These are phyloP conservation scores for Cyclotella distinguenda DNA, from an alignment of 108 stramenopile species.

Conservation along the genomic window DNA sequence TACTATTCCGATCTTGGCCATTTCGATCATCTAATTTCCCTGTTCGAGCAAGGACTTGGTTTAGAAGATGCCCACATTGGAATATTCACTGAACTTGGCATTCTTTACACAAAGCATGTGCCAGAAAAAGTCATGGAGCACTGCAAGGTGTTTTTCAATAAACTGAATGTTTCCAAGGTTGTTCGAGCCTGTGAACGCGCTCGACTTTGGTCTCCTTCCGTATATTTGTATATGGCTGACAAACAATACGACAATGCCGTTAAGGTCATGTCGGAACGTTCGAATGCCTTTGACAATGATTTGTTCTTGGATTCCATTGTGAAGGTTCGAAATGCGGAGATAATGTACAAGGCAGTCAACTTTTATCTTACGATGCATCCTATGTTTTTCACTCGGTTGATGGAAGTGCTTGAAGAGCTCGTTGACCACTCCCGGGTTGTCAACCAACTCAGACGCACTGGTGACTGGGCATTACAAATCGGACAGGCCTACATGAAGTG, in stretches of 20 bases:
- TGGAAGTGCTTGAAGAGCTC: slow-evolving; percentile 91
- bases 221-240: slow-evolving; percentile 97
- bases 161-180: slow-evolving; percentile 97
- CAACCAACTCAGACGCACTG: slow-evolving; percentile 93
- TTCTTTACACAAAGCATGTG: slow-evolving; percentile 98
- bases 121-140: slow-evolving; percentile 99
- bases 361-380: slow-evolving; percentile 95
- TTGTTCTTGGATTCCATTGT: slow-evolving; percentile 94
- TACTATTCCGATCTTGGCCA: slow-evolving; percentile 97
- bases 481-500: slow-evolving; percentile 93
- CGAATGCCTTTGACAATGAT: slow-evolving; percentile 92
- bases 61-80: slow-evolving; percentile 98
- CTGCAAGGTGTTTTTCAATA: slow-evolving; percentile 97
- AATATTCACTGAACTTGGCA: slow-evolving; percentile 98
- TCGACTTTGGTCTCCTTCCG: slow-evolving; percentile 93
- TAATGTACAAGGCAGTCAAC: slow-evolving; percentile 97
- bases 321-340: slow-evolving; percentile 97
- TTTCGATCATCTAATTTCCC: slow-evolving; percentile 93
- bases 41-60: slow-evolving; percentile 99
- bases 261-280: slow-evolving; percentile 98
- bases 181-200: slow-evolving; percentile 98
- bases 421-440: slow-evolving; percentile 98
- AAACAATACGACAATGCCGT: slow-evolving; percentile 97
- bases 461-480: slow-evolving; percentile 90
- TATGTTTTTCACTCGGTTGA: slow-evolving; percentile 87